phyloP scores from a whole-genome alignment of 2,329 filamentous ascomycete species.

The Knoxdaviesia proteae region DNA sequence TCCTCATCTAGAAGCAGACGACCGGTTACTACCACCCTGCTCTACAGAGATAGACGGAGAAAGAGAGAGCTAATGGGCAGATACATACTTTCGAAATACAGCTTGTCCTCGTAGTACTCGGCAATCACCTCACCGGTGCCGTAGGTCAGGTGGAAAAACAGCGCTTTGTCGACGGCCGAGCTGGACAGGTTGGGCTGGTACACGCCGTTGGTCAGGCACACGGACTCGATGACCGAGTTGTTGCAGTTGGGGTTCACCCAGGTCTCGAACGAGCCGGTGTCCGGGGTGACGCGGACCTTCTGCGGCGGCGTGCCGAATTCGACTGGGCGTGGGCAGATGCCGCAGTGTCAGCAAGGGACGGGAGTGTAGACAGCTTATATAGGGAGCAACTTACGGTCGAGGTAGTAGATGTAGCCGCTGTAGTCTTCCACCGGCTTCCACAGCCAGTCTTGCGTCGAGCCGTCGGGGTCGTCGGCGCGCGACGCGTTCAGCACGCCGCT shows the following conservation, averaged over 20 bases:
- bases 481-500: no score
- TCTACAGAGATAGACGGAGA: not conserved
- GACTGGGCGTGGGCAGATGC: conserved; percentile 9
- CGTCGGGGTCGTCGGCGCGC: no score
- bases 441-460: not conserved
- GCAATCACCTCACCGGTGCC: conserved; percentile 1
- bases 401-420: conserved; percentile 2
- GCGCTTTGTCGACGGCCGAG: not conserved
- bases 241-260: conserved; percentile 24
- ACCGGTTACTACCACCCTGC: not conserved
- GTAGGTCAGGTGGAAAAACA: not conserved
- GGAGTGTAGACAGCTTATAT: no score
- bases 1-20: not conserved
- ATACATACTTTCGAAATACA: conserved; percentile 2
- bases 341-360: not conserved
- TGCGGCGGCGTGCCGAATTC: conserved; percentile 38
- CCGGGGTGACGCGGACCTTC: conserved; percentile 30
- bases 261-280: conserved; percentile 43
- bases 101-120: conserved; percentile 1
- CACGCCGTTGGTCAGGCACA: conserved; percentile 1
- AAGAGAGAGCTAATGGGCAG: not conserved
- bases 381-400: not conserved
- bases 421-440: conserved; percentile 3
- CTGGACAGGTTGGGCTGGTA: conserved; percentile 1
- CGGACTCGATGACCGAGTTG: not conserved